Conservation (phyloP, 139 green algal species). For the Volvox reticuliferus region DNA sequence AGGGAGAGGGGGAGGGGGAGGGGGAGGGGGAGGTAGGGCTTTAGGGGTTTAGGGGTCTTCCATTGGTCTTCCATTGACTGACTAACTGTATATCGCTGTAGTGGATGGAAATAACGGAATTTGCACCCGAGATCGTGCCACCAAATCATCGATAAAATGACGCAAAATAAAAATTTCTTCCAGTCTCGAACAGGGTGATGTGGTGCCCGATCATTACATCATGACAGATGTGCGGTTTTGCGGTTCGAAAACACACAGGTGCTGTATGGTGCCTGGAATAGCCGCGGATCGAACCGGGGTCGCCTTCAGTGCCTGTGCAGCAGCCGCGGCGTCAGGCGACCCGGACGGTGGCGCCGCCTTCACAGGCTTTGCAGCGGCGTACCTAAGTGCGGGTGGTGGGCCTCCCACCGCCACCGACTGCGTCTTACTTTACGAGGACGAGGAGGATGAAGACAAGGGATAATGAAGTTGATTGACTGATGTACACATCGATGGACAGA, state of each 20-base stretch:
- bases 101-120: too few species aligned
- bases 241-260: neutral
- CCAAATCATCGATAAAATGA: too few species aligned
- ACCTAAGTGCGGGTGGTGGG: neutral
- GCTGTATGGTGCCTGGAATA: constrained; percentile 28
- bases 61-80: too few species aligned
- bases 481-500: too few species aligned
- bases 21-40: too few species aligned
- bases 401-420: neutral
- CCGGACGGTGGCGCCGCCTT: constrained; percentile 24
- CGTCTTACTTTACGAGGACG: constrained; percentile 30
- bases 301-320: constrained; percentile 13
- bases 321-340: neutral
- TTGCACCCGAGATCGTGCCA: too few species aligned
- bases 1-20: neutral
- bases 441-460: neutral
- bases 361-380: neutral
- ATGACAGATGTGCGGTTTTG: too few species aligned
- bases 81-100: neutral
- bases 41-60: too few species aligned
- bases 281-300: neutral
- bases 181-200: too few species aligned
- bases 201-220: too few species aligned
- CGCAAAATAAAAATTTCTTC: too few species aligned
- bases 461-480: too few species aligned